Evolutionary conservation across 225 moss, liverwort and hornwort genomes (phyloP), one percentile per base, ranked within the genome.

Genomic region (Rhytidiadelphus loreus): DNA sequence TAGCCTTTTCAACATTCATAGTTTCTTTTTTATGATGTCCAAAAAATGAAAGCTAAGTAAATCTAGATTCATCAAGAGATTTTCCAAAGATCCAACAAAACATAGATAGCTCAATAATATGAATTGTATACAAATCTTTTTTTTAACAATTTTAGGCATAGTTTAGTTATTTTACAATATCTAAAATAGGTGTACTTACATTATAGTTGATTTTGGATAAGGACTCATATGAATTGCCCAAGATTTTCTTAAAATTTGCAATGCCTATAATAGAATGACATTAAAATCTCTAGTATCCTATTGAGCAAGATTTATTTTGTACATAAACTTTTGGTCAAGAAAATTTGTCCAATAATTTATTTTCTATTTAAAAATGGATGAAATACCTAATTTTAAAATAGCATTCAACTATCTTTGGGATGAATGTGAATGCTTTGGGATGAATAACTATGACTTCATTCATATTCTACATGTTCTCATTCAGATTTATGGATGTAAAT

Each of bases 61-160:
- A 18, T 19, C 4, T 30, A 30, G 11, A 18, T 46, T 30, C 4
- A 4, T 46, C 18, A 29, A 46, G 44, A 44, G 5, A 72, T 10
- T 44, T 9, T 1, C 3, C 11, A 46, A 30, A 73, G 46, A 48
- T 3, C 11, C 18, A 73, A 46, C 7, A 46, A 19, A 46, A 46
- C 1, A 18, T 46, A 73, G 2, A 46, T 4, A 44, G 11, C 3
- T 18, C 30, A 46, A 11, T 30, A 73, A 46, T 73, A 44, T 19
- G 6, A 73, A 73, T 4, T 46, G 2, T 44, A 44, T 0, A 3
- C 9, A 43, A 71, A 71, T 44, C 0, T 6, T 72, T 28, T 70
- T 29, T 72, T 0, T 28, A 1, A 43, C 1, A 0, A 43, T 71
- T 29, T 3, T 29, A 28, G 2, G 9, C 28, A 6, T 72, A 44